Evolutionary conservation across 768 basidiomycete genomes (phyloP), one percentile per base, ranked within the genome.

Genomic region (Boletales sp.): DNA sequence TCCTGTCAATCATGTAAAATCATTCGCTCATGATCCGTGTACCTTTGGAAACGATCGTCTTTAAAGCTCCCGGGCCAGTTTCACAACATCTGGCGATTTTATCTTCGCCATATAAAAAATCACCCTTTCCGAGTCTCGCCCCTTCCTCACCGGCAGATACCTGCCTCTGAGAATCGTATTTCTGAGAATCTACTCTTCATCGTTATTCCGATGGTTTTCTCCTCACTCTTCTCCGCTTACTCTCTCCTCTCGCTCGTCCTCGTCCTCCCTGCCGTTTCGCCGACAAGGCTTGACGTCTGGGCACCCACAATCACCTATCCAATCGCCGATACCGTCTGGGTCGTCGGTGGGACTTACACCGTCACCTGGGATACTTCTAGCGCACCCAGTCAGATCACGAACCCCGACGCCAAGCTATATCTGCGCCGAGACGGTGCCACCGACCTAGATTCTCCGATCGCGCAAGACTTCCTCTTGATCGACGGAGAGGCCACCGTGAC

Each of bases 341-440:
- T 53, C 24, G 68, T 69, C 15, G 77, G 77, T 8, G 24, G 58
- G 15, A 62, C 48, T 9, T 72, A 70, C 46, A 68, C 58, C 43
- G 77, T 81, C 52, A 70, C 69, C 34, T 82, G 80, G 80, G 65
- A 79, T 51, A 67, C 61, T 7, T 68, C 75, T 18, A 56, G 62
- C 46, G 50, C 68, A 18, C 80, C 24, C 7, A 5, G 50, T 7
- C 59, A 78, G 43, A 74, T 82, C 53, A 80, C 80, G 19, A 81
- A 81, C 60, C 59, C 61, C 36, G 27, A 48, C 5, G 80, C 79
- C 31, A 19, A 38, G 48, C 68, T 82, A 45, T 61, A 68, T 40
- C 70, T 82, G 31, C 71, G 77, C 45, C 65, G 68, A 32, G 66
- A 60, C 8, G 17, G 48, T 17, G 43, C 59, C 8, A 70, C 71